A percentile compares a stretch with the other conserved stretches of the same genome.
These are phyloP conservation scores for Scalesia atractyloides DNA, from an alignment of 129 eudicot genomes.

Conservation along the genomic window DNA sequence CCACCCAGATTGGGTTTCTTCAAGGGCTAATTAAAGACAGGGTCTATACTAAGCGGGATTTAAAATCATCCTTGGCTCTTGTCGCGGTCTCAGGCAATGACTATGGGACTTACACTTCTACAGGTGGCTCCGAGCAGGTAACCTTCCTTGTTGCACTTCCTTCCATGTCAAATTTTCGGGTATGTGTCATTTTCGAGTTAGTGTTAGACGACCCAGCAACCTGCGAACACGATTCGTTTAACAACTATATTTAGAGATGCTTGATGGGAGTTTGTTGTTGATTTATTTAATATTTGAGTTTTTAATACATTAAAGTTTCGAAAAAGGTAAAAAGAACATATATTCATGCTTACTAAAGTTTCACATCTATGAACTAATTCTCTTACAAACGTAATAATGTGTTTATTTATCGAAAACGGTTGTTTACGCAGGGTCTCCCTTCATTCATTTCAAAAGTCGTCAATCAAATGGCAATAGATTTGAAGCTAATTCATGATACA, in stretches of 20 bases:
- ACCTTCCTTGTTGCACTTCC: neutral
- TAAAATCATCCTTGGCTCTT: conserved; percentile 59
- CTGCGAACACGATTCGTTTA: too few species aligned
- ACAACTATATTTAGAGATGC: neutral
- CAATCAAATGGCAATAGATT: conserved; percentile 47
- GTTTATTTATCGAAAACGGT: neutral
- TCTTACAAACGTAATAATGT: neutral
- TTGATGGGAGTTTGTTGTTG: neutral
- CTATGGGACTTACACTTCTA: conserved; percentile 37
- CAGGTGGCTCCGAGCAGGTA: conserved; percentile 58
- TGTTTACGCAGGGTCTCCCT: conserved; percentile 48
- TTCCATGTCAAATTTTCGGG: neutral
- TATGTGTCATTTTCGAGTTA: too few species aligned
- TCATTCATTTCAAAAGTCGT: conserved; percentile 53
- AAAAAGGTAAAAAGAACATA: too few species aligned
- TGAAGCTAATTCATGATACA: conserved; percentile 41
- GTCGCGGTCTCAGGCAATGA: conserved; percentile 76
- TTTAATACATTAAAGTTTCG: too few species aligned
- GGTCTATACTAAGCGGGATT: conserved; percentile 47
- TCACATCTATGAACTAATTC: too few species aligned
- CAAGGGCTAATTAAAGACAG: conserved; percentile 39
- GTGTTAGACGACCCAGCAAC: too few species aligned
- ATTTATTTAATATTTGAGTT: too few species aligned
- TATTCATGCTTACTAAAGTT: too few species aligned
- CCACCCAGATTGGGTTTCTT: conserved; percentile 62